Evolutionary conservation across 148 eudicot species (phyloP), one percentile per base, ranked within the genome.

Genomic region (Heliamphora exappendiculata): DNA sequence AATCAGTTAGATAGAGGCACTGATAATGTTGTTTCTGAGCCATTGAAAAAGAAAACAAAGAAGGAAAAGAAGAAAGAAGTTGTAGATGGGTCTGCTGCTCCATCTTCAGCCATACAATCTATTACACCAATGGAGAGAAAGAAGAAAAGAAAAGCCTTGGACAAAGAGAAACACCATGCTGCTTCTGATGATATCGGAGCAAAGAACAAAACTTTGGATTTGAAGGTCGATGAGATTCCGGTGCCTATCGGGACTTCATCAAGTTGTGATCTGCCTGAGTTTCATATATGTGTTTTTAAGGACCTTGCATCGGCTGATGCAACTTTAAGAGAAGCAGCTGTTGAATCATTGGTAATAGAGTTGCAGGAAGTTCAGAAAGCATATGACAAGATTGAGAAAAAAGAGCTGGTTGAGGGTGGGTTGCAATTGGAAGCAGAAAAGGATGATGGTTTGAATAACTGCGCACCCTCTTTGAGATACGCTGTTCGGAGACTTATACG

Each of bases 401-500:
- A 82, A 79, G 91, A 85, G n/a, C 77, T 20, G 45, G 70, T 76
- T 75, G 87, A 87, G 47, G 84, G 84, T 71, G 87, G 83, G 59
- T 79, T 84, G 76, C 81, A 82, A 72, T 78, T 93, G 84, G 98
- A 95, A 86, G 97, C 97, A 26, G 91, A 85, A 58, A 92, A 91
- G 82, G 87, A 91, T 79, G 98, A 95, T 87, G 98, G 97, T 11
- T 84, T 95, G 80, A 85, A 92, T 80, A 81, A 88, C 34, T 92
- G 94, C 85, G 97, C 97, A 0, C 93, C 93, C 26, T 87, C 97
- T 3, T 84, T 95, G 67, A 84, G 94, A 81, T 92, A 94, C 80
- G 96, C 98, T 60, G 88, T 94, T 44, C 84, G 96, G 70, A 88
- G 98, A 85, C 96, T 95, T 44, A 81, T 95, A 74, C 96, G 98